phyloP scores from a whole-genome alignment of 2,329 filamentous ascomycete species.

The Botrytis paeoniae region DNA sequence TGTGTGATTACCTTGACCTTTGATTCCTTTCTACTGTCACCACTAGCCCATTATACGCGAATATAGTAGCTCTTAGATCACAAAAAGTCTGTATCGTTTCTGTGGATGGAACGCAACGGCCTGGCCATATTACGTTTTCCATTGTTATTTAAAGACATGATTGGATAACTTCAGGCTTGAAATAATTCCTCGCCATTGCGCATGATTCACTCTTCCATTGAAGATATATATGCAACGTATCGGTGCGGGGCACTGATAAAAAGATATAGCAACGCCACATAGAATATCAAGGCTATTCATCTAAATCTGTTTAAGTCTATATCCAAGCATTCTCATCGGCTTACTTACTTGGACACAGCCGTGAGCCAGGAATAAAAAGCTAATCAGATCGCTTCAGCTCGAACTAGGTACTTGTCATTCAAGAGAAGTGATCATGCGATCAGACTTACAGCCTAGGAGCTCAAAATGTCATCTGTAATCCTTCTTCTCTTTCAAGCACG shows the following conservation, averaged over 20 bases:
- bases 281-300: not conserved
- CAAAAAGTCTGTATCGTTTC: too few species aligned
- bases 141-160: rapidly evolving
- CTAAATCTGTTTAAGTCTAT: not conserved
- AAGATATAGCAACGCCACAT: not conserved
- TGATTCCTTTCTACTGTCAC: not conserved
- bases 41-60: too few species aligned
- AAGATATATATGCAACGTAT: not conserved
- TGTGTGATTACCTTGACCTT: not conserved
- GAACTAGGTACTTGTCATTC: not conserved
- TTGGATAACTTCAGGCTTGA: not conserved
- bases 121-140: rapidly evolving
- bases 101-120: too few species aligned
- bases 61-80: too few species aligned
- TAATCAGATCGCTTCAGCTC: not conserved
- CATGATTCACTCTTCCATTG: not conserved
- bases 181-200: not conserved
- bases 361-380: not conserved
- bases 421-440: not conserved
- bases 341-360: not conserved
- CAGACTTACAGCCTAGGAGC: not conserved
- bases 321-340: not conserved
- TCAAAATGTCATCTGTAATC: not conserved
- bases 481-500: not conserved
- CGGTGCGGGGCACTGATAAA: not conserved